These are phyloP conservation scores for Jackrogersella minutella DNA, from an alignment of 495 filamentous ascomycete genomes.

Conservation along the genomic window DNA sequence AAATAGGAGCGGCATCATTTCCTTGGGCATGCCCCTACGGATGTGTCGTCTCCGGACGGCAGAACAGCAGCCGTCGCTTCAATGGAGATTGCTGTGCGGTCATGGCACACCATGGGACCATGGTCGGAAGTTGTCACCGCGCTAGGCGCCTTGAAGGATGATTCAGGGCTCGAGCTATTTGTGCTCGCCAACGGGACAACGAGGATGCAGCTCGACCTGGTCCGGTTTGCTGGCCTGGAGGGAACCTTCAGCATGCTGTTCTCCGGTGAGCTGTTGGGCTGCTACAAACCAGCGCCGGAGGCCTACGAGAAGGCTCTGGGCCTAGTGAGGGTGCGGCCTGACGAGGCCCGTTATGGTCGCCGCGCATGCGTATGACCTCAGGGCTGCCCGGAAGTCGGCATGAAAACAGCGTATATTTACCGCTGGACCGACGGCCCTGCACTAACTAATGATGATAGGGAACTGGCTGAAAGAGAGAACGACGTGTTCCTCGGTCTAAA, in stretches of 20 bases:
- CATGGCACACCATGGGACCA: constrained; percentile 56
- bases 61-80: not conserved
- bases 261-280: constrained; percentile 59
- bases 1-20: constrained; percentile 38
- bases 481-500: constrained; percentile 57
- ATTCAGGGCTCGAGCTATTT: constrained; percentile 46
- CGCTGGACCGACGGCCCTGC: constrained; percentile 63
- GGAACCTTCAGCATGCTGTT: constrained; percentile 59
- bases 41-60: not conserved
- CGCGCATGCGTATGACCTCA: constrained; percentile 62
- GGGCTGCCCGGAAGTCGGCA: constrained; percentile 55
- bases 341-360: constrained; percentile 63
- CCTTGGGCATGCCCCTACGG: constrained; percentile 4
- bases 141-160: constrained; percentile 28
- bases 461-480: constrained; percentile 52
- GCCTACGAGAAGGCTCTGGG: constrained; percentile 56
- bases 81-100: constrained; percentile 33
- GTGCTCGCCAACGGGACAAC: constrained; percentile 65
- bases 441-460: constrained; percentile 62
- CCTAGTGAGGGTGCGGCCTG: constrained; percentile 52
- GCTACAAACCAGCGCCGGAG: constrained; percentile 57
- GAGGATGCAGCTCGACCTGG: constrained; percentile 62
- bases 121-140: constrained; percentile 57
- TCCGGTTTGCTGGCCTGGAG: constrained; percentile 53
- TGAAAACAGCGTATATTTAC: constrained; percentile 61